These are phyloP conservation scores for Candida freyschussii DNA, from an alignment of 1,139 yeast genomes.

Conservation along the genomic window DNA sequence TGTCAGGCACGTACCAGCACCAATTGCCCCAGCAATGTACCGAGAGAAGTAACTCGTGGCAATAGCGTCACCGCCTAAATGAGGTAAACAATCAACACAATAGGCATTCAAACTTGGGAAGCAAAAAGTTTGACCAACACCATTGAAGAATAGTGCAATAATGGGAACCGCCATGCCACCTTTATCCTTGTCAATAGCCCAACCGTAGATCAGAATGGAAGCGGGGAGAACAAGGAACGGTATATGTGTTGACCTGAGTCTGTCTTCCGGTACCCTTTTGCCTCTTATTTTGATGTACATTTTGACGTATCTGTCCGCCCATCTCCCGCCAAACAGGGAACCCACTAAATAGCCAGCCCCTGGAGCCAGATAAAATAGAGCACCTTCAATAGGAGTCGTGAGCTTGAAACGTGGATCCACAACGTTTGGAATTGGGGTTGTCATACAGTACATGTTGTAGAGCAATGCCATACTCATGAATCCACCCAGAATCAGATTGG, in stretches of 20 bases:
- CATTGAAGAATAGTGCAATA: constrained; percentile 41
- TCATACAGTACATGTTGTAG: constrained; percentile 43
- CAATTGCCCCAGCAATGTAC: constrained; percentile 46
- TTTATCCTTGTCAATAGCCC: constrained; percentile 41
- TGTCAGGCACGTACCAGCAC: constrained; percentile 42
- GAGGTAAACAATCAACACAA: constrained; percentile 50
- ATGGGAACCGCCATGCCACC: constrained; percentile 54
- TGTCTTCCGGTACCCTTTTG: constrained; percentile 45
- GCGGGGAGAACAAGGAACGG: constrained; percentile 37
- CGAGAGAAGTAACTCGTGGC: constrained; percentile 47
- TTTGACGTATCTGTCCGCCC: constrained; percentile 42
- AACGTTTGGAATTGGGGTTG: constrained; percentile 50
- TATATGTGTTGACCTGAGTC: constrained; percentile 38
- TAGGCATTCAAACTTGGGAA: constrained; percentile 51
- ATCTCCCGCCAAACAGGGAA: constrained; percentile 44
- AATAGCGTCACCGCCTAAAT: constrained; percentile 45
- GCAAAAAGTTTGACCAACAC: constrained; percentile 43
- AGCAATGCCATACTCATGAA: constrained; percentile 36
- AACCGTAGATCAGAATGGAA: constrained; percentile 44
- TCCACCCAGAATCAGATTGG: constrained; percentile 41
- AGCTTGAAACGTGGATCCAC: constrained; percentile 48
- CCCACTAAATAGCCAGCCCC: constrained; percentile 46
- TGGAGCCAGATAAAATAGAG: constrained; percentile 49
- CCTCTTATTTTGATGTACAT: constrained; percentile 38
- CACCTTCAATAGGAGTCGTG: constrained; percentile 40